A percentile compares a stretch with the other conserved stretches of the same genome.
Conservation (phyloP, 225 moss, liverwort and hornwort species). For the Polytrichum formosum region DNA sequence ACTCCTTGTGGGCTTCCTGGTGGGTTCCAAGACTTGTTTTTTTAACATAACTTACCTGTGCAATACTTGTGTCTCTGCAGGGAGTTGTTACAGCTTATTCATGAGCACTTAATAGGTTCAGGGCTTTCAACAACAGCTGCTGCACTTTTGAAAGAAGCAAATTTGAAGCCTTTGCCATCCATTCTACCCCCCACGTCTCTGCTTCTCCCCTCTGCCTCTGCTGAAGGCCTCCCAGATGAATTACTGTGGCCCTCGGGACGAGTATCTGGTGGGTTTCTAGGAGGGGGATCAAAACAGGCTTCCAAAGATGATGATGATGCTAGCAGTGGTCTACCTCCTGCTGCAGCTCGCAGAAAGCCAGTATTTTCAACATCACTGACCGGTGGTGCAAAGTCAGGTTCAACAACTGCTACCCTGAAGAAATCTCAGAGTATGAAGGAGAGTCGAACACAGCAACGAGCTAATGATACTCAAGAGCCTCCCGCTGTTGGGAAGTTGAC, state of each 20-base stretch:
- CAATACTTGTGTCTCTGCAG: conserved; percentile 29
- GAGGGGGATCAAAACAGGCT: conserved; percentile 31
- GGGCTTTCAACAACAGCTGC: conserved; percentile 77
- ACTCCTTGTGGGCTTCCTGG: too few species aligned
- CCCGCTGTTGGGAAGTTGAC: conserved; percentile 30
- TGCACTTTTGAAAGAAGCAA: conserved; percentile 78
- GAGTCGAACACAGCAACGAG: conserved; percentile 32
- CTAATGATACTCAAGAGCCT: conserved; percentile 45
- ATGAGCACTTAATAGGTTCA: conserved; percentile 89
- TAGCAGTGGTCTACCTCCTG: conserved; percentile 45
- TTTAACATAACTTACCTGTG: neutral
- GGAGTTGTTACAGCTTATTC: conserved; percentile 94
- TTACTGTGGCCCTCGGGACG: conserved; percentile 90
- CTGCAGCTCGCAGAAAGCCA: conserved; percentile 67
- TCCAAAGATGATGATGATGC: conserved; percentile 66
- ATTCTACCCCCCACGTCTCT: conserved; percentile 55
- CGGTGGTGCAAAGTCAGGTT: conserved; percentile 50
- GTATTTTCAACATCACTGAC: conserved; percentile 71
- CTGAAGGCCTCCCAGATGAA: conserved; percentile 42
- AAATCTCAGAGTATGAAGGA: conserved; percentile 76
- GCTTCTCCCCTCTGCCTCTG: conserved; percentile 37
- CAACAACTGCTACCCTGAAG: conserved; percentile 47
- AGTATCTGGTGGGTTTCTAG: conserved; percentile 72
- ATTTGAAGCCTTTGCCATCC: conserved; percentile 78
- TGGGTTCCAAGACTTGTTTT: neutral